Conservation (phyloP, 805 yeast genomes). For the Barnettozyma populi region DNA sequence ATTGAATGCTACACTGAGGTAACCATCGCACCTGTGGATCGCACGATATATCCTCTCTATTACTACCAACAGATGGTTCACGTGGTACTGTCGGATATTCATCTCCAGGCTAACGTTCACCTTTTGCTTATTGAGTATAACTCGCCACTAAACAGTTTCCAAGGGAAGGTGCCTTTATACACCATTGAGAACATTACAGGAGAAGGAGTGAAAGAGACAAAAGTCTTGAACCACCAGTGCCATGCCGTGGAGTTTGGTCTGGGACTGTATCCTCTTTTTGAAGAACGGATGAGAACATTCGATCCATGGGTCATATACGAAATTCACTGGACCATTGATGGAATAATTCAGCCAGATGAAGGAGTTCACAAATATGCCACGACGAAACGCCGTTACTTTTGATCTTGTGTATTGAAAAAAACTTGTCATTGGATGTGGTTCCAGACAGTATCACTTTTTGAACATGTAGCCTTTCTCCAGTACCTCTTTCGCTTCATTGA, state of each 20-base stretch:
- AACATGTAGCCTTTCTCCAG: constrained; percentile 57
- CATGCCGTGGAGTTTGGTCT: not conserved
- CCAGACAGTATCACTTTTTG: constrained; percentile 12
- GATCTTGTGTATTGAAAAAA: not conserved
- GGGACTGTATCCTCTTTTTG: not conserved
- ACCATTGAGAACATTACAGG: not conserved
- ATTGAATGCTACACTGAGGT: not conserved
- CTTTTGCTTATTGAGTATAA: not conserved
- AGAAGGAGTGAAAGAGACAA: not conserved
- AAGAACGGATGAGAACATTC: not conserved
- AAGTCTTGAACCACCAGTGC: not conserved
- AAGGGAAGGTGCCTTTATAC: not conserved
- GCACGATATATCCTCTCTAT: not conserved
- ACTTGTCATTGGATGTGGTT: not conserved
- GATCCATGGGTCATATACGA: not conserved
- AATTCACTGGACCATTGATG: not conserved
- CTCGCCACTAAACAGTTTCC: not conserved
- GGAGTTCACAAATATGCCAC: not conserved
- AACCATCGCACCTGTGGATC: not conserved
- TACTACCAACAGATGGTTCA: not conserved
- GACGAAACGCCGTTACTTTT: not conserved
- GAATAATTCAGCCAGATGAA: not conserved
- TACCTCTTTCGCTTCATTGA: constrained; percentile 79
- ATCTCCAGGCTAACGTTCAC: not conserved
- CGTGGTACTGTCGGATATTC: not conserved